Evolutionary conservation across 2,329 filamentous ascomycete species (phyloP), one percentile per base, ranked within the genome.

Genomic region (Fusarium buxicola): DNA sequence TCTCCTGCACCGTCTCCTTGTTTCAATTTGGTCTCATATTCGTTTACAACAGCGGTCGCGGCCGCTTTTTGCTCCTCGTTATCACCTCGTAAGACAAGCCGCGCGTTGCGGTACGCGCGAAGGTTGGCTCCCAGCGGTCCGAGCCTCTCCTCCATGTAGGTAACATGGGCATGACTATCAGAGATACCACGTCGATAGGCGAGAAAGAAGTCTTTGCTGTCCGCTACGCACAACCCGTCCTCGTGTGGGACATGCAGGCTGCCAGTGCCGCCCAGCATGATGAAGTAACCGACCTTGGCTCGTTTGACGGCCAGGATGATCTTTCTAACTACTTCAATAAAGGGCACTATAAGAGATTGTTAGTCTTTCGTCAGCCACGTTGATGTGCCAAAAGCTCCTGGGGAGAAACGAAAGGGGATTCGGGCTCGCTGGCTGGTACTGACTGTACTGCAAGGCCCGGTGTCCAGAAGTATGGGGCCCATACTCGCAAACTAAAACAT

Each of bases 91-190:
- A 45, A 12, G 7, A n/a, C 16, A 3, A 52, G 31, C 4, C 49
- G 49, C 4, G 39, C 49, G 12, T 52, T 52, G 10, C 49, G 49
- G 15, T 52, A 52, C 5, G 11, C 28, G 4, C 51, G 36, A 5
- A 56, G 25, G 3, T 16, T 18, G 7, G 24, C 18, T 3, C 53
- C 56, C 18, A 59, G 9, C 1, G 56, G 30, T 2, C 56, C 56
- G 4, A 59, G 28, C 7, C 56, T 55, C 9, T 55, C 51, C 13
- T 59, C 56, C 51, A 59, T 55, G 8, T 59, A 59, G 3, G 39
- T 41, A 3, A 59, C 56, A 32, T 59, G 56, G 7, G 56, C 51
- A 13, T 55, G 35, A 44, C 51, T 59, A 16, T 59, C 56, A 1
- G 56, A 45, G 15, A 59, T 50, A 10, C 24, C 56, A 2, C 51